Base-by-base conservation (phyloP, 345 rosid genomes). In the Acer yangbiense region DNA sequence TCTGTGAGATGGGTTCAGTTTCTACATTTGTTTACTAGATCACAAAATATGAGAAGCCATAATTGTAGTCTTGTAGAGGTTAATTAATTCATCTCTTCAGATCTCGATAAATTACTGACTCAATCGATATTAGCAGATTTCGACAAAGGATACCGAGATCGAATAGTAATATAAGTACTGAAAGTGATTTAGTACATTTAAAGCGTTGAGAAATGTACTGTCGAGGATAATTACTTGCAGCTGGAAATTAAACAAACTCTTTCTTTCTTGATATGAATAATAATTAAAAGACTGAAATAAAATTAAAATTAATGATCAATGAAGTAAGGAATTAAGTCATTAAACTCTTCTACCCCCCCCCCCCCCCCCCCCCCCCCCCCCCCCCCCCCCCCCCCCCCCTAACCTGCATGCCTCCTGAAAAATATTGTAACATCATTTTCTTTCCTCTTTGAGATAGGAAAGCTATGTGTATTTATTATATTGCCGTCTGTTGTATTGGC, bases 401-500 rank as follows among this genome's bases (percentile, higher is more conserved):
- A 27, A 65, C 20, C 44, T 65, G 44, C 44, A 32, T 35, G 69
- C 44, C 43, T 14, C 69, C 23, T 32, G 9, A 35, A 67, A 67
- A 67, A n/a, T 18, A 20, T 18, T 67, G 52, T 18, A 67, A 67
- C 52, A 8, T 39, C 52, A 10, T 67, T 67, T 66, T 66, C 69
- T 39, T 66, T 39, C 46, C 21, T 66, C 11, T 57, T 58, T 58
- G 25, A 58, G 63, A 58, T 58, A 58, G n/a, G 9, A 18, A n/a
- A 6, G 27, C 27, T 25, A 25, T 0, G 0, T 13, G n/a, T 58
- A 6, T n/a, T 4, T 60, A 60, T 60, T 18, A 7, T 60, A 20
- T 60, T 60, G 64, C 64, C 64, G 64, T 60, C 64, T 20, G 2
- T 10, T 67, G 71, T 3, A 67, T 41, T 68, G 71, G 17, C 54